A percentile compares a stretch with the other conserved stretches of the same genome.
These are phyloP conservation scores for Penicillium expansum DNA, from an alignment of 2,329 filamentous ascomycete genomes.

Conservation along the genomic window DNA sequence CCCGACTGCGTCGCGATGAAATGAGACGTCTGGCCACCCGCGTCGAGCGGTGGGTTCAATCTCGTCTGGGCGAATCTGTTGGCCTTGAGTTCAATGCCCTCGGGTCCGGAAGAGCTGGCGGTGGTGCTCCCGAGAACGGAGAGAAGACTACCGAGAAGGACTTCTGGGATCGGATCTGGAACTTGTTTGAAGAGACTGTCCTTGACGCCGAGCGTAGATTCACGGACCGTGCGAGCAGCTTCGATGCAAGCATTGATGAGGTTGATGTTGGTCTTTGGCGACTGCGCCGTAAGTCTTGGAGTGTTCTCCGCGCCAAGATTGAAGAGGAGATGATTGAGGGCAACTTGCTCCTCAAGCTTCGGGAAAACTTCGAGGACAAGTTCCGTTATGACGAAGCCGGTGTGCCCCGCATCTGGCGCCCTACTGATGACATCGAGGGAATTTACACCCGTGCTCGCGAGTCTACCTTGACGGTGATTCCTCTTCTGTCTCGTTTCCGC, in stretches of 20 bases:
- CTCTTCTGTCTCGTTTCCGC: conserved; percentile 80
- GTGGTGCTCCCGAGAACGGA: conserved; percentile 73
- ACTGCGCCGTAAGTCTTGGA: conserved; percentile 90
- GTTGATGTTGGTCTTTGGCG: conserved; percentile 92
- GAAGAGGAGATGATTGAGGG: conserved; percentile 98
- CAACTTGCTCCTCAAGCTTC: conserved; percentile 88
- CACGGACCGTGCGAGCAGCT: conserved; percentile 83
- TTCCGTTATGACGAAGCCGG: conserved; percentile 96
- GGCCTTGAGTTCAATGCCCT: conserved; percentile 95
- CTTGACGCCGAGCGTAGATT: conserved; percentile 82
- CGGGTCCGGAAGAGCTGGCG: conserved; percentile 79
- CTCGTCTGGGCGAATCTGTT: conserved; percentile 79
- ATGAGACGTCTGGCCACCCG: conserved; percentile 89
- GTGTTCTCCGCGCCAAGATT: conserved; percentile 80
- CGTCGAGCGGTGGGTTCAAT: conserved; percentile 90
- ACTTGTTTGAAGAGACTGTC: conserved; percentile 76
- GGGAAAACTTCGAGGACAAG: conserved; percentile 98
- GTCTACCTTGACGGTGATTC: conserved; percentile 86
- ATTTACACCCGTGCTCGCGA: conserved; percentile 89
- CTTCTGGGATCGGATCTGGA: conserved; percentile 96
- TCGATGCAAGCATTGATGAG: conserved; percentile 87
- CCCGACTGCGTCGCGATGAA: conserved; percentile 83
- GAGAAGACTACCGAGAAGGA: conserved; percentile 77
- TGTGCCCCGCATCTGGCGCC: conserved; percentile 94
- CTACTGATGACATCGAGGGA: conserved; percentile 94